phyloP scores from a whole-genome alignment of 2,329 filamentous ascomycete genomes.

The Aspergillus texensis region DNA sequence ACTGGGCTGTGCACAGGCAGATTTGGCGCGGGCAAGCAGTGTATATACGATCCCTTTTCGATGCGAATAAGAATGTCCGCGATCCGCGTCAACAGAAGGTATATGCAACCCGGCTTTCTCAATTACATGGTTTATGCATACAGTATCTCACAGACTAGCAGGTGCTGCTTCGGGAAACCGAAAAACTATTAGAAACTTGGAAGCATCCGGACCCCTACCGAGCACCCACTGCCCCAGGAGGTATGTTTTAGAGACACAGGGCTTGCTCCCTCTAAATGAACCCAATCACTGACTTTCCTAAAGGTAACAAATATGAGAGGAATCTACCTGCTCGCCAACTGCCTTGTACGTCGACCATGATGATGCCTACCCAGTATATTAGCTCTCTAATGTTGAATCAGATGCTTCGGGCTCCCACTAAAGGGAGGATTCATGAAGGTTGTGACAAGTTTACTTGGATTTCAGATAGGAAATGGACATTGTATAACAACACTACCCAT shows the following conservation, averaged over 20 bases:
- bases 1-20: constrained; percentile 92
- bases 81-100: constrained; percentile 88
- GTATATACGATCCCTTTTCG: constrained; percentile 93
- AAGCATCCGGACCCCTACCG: constrained; percentile 96
- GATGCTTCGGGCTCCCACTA: constrained; percentile 17
- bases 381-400: constrained; percentile 12
- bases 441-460: neutral
- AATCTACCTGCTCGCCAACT: constrained; percentile 81
- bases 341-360: constrained; percentile 66
- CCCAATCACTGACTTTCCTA: constrained; percentile 20
- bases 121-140: neutral
- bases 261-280: neutral
- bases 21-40: constrained; percentile 95
- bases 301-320: constrained; percentile 94
- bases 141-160: constrained; percentile 42
- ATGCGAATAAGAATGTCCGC: constrained; percentile 82
- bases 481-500: neutral
- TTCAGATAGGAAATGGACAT: neutral
- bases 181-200: constrained; percentile 86
- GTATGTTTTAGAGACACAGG: constrained; percentile 53
- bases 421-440: neutral
- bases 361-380: neutral
- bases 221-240: constrained; percentile 88
- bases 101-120: constrained; percentile 32
- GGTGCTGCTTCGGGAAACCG: constrained; percentile 84